phyloP scores from a whole-genome alignment of 1,284 basidiomycete species.

The Pseudozyma tsukubaensis region DNA sequence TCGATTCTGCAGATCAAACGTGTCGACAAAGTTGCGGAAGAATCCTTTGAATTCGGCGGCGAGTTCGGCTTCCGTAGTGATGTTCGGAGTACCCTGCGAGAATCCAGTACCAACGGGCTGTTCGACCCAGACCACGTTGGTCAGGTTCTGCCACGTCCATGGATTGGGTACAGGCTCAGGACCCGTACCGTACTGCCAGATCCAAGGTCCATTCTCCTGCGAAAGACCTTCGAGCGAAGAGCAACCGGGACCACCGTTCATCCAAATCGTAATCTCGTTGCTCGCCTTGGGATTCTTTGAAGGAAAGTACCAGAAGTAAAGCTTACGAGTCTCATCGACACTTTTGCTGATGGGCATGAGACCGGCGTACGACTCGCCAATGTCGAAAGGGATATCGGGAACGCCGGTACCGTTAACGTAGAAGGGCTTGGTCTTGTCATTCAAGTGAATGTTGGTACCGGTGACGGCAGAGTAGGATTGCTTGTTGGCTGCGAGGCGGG shows the following conservation, averaged over 20 bases:
- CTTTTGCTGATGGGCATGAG: slow-evolving; percentile 47
- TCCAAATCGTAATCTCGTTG: slow-evolving; percentile 78
- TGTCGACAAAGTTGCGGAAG: slow-evolving; percentile 54
- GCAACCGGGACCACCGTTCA: slow-evolving; percentile 75
- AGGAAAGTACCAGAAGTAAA: slow-evolving; percentile 90
- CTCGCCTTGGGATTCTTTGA: slow-evolving; percentile 77
- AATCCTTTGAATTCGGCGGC: slow-evolving; percentile 68
- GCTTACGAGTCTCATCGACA: slow-evolving; percentile 69
- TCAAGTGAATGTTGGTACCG: slow-evolving; percentile 24
- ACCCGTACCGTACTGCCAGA: slow-evolving; percentile 75
- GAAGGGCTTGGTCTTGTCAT: slow-evolving; percentile 36
- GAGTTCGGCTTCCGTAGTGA: slow-evolving; percentile 69
- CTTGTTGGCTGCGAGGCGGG: slow-evolving; percentile 20
- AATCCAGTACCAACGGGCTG: slow-evolving; percentile 87
- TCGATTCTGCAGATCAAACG: slow-evolving; percentile 53
- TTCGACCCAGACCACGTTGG: slow-evolving; percentile 81
- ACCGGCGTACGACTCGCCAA: slow-evolving; percentile 58
- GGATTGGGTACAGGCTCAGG: slow-evolving; percentile 75
- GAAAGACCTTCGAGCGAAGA: slow-evolving; percentile 81
- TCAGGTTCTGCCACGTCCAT: slow-evolving; percentile 82
- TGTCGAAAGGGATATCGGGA: slow-evolving; percentile 52
- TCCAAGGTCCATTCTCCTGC: slow-evolving; percentile 82
- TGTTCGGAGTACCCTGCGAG: slow-evolving; percentile 78
- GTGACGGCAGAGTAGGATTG: slow-evolving; percentile 17
- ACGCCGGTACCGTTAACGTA: slow-evolving; percentile 41